Base-by-base conservation (phyloP, 441 rosid genomes). In the Eruca vesicaria region DNA sequence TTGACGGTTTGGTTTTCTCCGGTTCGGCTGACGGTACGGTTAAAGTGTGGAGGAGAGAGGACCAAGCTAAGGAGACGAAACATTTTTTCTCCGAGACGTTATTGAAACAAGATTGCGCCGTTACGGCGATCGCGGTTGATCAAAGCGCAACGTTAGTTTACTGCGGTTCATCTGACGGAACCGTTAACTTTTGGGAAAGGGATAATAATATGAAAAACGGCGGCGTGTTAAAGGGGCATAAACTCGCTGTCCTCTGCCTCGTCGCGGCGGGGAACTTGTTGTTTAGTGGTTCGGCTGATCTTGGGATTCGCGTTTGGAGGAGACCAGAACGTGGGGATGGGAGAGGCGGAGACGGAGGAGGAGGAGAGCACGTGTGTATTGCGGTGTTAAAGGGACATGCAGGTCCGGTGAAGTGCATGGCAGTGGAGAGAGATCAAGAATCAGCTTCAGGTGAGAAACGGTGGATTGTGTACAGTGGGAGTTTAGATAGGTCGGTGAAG, bases 1-100 rank as follows among this genome's bases (percentile, higher is more conserved):
- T 88, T 20, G 99, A 92, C 20, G 94, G 98, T 23, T 80, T 92
- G 60, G 94, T 95, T 29, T 90, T 95, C 26, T 88, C 97, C 0
- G 99, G 98, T 0, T 90, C 99, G 2, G 98, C 98, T 0, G 98
- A 95, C 11, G 99, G 99, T 0, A 87, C 87, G 1, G 91, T 95
- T 2, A 95, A 95, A 73, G 96, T 90, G 3, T 92, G 99, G 98
- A 80, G 98, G 66, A 81, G 99, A 67, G 99, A 95, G 66, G 55
- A 83, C 29, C 97, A 87, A 69, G 99, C 94, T 2, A 95, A 86
- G 68, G 96, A 94, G 18, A 95, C 98, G 5, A 95, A 90, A 53
- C 99, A 95, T 64, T 89, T 84, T 81, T 90, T 90, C 74, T 95
- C 97, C 1, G 92, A 94, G 56, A 89, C 89, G 43, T 67, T 92